Base-by-base conservation (phyloP, 805 yeast genomes). In the Teunomyces barrocoloradensis region DNA sequence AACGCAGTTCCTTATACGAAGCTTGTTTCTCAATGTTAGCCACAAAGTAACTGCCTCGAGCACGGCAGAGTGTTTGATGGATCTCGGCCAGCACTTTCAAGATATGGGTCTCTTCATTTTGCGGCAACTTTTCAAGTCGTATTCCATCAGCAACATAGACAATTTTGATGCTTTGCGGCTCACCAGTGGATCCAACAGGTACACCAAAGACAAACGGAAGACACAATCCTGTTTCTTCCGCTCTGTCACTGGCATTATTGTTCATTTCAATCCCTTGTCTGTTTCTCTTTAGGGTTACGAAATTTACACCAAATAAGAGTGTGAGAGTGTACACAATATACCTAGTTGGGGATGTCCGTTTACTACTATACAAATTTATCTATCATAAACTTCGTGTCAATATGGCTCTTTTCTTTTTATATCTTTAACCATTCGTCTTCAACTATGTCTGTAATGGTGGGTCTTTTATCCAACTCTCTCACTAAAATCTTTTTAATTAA, bases 361-460 rank as follows among this genome's bases (percentile, higher is more conserved):
- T 9, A 25, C 10, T 25, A 25, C 18, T 32, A 32, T 34, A 34
- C 37, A 34, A 34, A 17, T 35, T 20, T 20, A 35, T 23, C 40
- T 37, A 37, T 37, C 40, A 13, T 37, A 37, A 35, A 37, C 25
- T 43, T 18, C 28, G 34, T 44, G 34, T 44, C 43, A 45, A 23
- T 5, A 30, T 28, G 11, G 43, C 41, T 30, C 42, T 17, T 18
- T 18, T 15, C 17, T 18, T 18, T 18, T 35, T 36, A 35, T 44
- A 56, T 49, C 30, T 60, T 49, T 40, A 69, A 54, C 97, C 97
- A 91, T n/a, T 66, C 71, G 61, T 89, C 89, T 32, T 79, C 77
- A 37, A 77, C 69, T 10, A 91, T 82, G 28, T 84, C 86, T 20
- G 81, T 77, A 69, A 90, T 85, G 0, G 85, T 78, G 1, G 96